Evolutionary conservation across 2,329 filamentous ascomycete genomes (phyloP).

Genomic region (Amylocarpus encephaloides): DNA sequence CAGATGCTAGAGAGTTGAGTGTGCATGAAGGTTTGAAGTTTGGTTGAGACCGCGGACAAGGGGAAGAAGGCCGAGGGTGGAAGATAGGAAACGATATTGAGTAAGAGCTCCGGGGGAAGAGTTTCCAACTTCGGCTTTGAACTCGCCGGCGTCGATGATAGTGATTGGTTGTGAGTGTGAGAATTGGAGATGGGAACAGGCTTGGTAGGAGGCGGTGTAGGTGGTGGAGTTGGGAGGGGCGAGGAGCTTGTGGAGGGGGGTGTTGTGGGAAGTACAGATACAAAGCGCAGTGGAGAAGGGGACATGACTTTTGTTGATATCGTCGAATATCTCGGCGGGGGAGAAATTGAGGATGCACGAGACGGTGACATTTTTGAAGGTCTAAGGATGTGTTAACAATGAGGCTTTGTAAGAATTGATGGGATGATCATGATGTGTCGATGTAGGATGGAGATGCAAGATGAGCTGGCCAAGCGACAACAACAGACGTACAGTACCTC

Average conservation of each 20-base stretch:
- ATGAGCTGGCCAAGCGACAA: not conserved
- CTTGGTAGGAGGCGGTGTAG: not conserved
- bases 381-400: too few relatives aligned
- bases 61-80: conserved; percentile 13
- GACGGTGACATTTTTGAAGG: too few relatives aligned
- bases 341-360: not conserved
- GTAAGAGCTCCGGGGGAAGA: conserved; percentile 34
- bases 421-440: not conserved
- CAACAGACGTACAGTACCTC: not conserved
- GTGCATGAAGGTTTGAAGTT: conserved; percentile 15
- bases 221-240: not conserved
- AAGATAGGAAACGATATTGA: conserved; percentile 25
- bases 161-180: not conserved
- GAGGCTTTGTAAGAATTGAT: not conserved
- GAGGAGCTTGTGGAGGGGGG: not conserved
- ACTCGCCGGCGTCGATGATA: not conserved
- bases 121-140: conserved; percentile 8
- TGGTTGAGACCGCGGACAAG: conserved; percentile 15
- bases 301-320: not conserved
- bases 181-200: not conserved
- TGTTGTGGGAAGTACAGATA: not conserved
- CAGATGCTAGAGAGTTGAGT: conserved; percentile 19
- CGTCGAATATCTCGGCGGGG: not conserved
- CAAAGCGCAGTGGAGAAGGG: not conserved
- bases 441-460: not conserved